Evolutionary conservation across 2,329 filamentous ascomycete species (phyloP).

Genomic region (Microascus cirrosus): DNA sequence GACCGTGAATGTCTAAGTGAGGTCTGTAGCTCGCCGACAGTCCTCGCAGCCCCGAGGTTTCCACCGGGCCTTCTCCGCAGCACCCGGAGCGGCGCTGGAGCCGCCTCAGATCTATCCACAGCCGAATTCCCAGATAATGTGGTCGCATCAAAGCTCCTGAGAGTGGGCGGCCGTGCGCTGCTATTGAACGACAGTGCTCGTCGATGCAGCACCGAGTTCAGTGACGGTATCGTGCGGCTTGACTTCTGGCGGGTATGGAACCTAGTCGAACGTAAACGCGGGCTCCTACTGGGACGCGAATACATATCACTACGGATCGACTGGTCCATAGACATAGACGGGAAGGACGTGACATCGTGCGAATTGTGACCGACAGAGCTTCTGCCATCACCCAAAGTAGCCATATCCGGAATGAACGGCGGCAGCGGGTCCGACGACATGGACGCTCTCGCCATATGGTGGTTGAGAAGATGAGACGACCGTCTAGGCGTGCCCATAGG

Average conservation of each 20-base stretch:
- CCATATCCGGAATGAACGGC: conserved; percentile 34
- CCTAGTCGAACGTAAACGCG: neutral
- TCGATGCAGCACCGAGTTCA: conserved; percentile 38
- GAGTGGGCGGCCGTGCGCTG: conserved; percentile 34
- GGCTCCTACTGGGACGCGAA: neutral
- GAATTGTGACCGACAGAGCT: conserved; percentile 19
- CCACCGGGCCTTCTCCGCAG: conserved; percentile 66
- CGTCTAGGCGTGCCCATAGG: conserved; percentile 34
- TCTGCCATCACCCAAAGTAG: conserved; percentile 21
- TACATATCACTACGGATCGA: conserved; percentile 12
- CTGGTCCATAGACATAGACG: conserved; percentile 10
- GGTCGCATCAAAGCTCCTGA: conserved; percentile 51
- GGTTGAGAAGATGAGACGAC: conserved; percentile 44
- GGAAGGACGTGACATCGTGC: conserved; percentile 7
- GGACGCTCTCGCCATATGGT: conserved; percentile 26
- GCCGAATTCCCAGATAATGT: conserved; percentile 39
- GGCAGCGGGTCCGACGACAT: conserved; percentile 28
- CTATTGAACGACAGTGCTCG: conserved; percentile 53
- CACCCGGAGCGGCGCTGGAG: conserved; percentile 45
- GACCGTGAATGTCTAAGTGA: conserved; percentile 43
- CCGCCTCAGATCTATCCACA: conserved; percentile 6
- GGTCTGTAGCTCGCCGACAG: conserved; percentile 49
- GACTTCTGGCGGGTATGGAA: conserved; percentile 34
- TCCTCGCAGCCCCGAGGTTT: conserved; percentile 57
- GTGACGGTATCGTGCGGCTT: conserved; percentile 34